Percentiles rank a stretch among this genome's conserved stretches.
These are phyloP conservation scores for Rheum nobile DNA, from an alignment of 148 eudicot species.

Conservation along the genomic window DNA sequence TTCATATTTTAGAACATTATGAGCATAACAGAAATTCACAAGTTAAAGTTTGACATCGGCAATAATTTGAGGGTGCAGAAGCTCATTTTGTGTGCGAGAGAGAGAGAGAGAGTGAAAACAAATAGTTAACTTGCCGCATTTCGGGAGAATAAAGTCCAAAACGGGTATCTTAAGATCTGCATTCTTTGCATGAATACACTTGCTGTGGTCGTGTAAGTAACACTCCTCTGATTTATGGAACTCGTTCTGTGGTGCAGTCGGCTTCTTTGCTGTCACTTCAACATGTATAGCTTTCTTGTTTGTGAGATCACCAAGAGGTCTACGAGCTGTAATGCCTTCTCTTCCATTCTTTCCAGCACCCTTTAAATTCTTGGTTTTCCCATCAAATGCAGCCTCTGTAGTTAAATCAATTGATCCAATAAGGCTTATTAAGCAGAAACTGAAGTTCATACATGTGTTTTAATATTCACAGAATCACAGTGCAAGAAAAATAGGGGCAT, in stretches of 20 bases:
- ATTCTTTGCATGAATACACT: constrained; percentile 3
- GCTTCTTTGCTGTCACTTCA: background rate
- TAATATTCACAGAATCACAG: background rate
- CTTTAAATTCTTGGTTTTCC: background rate
- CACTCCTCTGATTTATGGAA: constrained; percentile 6
- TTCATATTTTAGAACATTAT: background rate
- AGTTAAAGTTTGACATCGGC: background rate
- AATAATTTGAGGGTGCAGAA: background rate
- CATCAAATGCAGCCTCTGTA: constrained; percentile 8
- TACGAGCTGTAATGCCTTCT: background rate
- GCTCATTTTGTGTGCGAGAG: background rate
- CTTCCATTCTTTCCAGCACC: background rate
- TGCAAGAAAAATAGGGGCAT: background rate
- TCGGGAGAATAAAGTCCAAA: constrained; percentile 6
- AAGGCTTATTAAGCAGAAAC: background rate
- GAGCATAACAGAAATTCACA: background rate
- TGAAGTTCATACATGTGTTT: background rate
- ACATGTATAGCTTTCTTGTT: constrained; percentile 4
- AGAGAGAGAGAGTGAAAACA: background rate
- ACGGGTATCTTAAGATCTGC: background rate
- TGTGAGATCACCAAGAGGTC: constrained; percentile 11
- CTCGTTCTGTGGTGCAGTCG: background rate
- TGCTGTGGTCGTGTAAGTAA: constrained; percentile 9
- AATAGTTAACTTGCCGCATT: background rate
- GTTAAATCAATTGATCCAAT: background rate